Evolutionary conservation across 2,329 filamentous ascomycete species (phyloP), one percentile per base, ranked within the genome.

Genomic region (Cladorrhinum sp.): DNA sequence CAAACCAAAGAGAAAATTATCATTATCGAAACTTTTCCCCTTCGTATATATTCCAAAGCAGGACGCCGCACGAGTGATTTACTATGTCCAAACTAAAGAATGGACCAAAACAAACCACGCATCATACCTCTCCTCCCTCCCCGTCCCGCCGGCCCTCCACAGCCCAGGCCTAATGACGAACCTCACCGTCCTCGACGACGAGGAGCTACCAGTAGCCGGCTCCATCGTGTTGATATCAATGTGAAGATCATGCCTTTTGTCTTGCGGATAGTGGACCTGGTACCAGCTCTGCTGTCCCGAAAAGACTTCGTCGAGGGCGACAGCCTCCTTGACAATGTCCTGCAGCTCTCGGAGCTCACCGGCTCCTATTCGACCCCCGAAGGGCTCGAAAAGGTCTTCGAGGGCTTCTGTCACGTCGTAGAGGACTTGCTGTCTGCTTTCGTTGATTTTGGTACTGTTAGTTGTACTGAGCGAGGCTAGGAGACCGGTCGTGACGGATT

Each of bases 231-330:
- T 23, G 5, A 48, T 9, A n/a, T 36, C 32, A 55, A 55, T n/a
- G 32, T 41, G 20, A 23, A 24, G 12, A 10, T 23, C 20, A 20
- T 23, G 22, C 16, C 41, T 18, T n/a, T 20, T 12, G n/a, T n/a
- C n/a, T 18, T 41, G 29, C 10, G 52, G 52, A 12, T 55, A 55
- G 18, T 16, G 23, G 12, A 41, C n/a, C 10, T 55, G 38, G 38
- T 55, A 55, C 29, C 52, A 55, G n/a, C 32, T 36, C 52, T 23
- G 29, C 32, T 55, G 52, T 3, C 29, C 52, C 12, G n/a, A 41
- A 4, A 55, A 25, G 5, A 25, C 38, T 16, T 55, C 29, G 13
- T 55, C 52, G 12, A 55, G 38, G 18, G 52, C 52, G 20, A 55
- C 18, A 20, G 52, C 52, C 6, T 55, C 38, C 6, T 29, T 9